Evolutionary conservation across 441 rosid species (phyloP).

Genomic region (Melastoma candidum): DNA sequence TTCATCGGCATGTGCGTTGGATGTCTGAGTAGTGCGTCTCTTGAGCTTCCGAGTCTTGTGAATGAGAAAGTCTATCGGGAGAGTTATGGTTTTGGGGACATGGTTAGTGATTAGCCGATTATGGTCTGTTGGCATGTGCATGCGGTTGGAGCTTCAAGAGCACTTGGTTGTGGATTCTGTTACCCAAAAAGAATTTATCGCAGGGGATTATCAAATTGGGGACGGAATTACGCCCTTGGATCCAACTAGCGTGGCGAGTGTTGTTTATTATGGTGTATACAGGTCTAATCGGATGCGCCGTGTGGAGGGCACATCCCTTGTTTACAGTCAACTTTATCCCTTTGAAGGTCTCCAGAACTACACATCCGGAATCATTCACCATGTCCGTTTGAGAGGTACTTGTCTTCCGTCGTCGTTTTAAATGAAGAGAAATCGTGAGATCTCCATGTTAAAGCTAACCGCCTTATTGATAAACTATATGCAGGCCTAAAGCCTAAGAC

Average conservation of each 20-base stretch:
- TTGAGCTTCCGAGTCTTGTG: no score
- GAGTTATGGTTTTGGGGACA: no score
- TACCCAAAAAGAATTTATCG: not conserved
- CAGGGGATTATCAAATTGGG: conserved; percentile 35
- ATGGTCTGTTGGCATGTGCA: no score
- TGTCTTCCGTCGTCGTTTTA: not conserved
- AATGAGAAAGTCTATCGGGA: no score
- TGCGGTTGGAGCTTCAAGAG: no score
- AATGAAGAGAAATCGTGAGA: not conserved
- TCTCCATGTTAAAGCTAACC: not conserved
- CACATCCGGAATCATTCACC: conserved; percentile 51
- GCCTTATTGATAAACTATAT: not conserved
- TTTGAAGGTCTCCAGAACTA: conserved; percentile 28
- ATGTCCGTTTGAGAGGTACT: conserved; percentile 43
- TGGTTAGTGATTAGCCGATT: no score
- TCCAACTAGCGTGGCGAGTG: conserved; percentile 29
- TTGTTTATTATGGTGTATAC: conserved; percentile 29
- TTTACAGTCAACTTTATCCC: conserved; percentile 35
- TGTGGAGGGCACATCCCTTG: conserved; percentile 27
- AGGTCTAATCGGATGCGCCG: conserved; percentile 2
- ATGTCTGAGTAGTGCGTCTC: not conserved
- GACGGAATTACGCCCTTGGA: conserved; percentile 27
- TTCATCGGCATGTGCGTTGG: not conserved
- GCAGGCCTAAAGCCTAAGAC: conserved; percentile 55
- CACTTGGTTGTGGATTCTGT: no score